Base-by-base conservation (phyloP, 768 basidiomycete genomes). In the Tylopilus sp. region DNA sequence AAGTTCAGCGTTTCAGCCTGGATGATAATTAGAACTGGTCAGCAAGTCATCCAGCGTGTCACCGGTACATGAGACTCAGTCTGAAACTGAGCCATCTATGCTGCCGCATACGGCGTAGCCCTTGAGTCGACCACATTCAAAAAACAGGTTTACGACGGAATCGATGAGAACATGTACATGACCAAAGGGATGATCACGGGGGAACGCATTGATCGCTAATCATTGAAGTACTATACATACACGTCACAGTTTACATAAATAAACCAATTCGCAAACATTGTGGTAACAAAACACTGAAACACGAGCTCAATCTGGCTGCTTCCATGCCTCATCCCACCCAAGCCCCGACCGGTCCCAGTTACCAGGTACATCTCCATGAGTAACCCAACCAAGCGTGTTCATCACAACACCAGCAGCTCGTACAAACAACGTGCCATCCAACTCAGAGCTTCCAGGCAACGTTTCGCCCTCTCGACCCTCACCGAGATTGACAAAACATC, bases 271-370 rank as follows among this genome's bases (percentile, higher is more conserved):
- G 17, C 33, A 35, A 35, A 6, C 13, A 38, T 18, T 18, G 5
- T 11, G 12, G 12, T 9, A 31, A 4, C 31, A 31, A 31, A 9
- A 31, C 36, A 10, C 18, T 2, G 7, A 18, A n/a, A 38, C 6
- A 38, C 36, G 31, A 4, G 38, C 38, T 30, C 15, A 39, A 60
- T 75, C 68, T 20, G 59, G 61, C 25, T 60, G 49, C 40, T 72
- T 72, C 83, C 82, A 84, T 11, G 81, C 79, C 9, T 74, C 80
- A 50, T 83, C 79, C 80, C 81, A 83, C 1, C 81, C 82, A 36
- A 82, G 65, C 3, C 73, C 81, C 61, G 77, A 80, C 25, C 74
- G 52, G 64, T 83, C 82, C 83, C 83, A 84, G 2, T 59, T 38
- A 17, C 77, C 75, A 36, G 67, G 73, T 38, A 66, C 52, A 62